A percentile compares a stretch with the other conserved stretches of the same genome.
phyloP scores from a whole-genome alignment of 2,329 filamentous ascomycete species.

The Colletotrichum cereale region DNA sequence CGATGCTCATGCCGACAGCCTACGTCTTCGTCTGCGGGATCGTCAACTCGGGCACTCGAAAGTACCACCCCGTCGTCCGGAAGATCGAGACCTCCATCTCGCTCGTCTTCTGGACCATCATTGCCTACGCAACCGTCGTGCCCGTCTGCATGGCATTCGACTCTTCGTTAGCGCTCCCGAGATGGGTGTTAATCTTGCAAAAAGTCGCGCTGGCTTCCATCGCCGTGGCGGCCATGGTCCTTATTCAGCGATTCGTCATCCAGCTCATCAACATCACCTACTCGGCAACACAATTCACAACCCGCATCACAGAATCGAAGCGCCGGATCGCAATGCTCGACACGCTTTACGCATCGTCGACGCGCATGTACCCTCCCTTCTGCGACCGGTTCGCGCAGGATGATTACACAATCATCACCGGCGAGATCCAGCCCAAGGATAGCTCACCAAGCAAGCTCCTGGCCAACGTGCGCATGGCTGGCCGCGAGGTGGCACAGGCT shows the following conservation, averaged over 20 bases:
- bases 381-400: conserved; percentile 27
- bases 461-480: conserved; percentile 20
- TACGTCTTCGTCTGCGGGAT: conserved; percentile 29
- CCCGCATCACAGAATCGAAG: conserved; percentile 20
- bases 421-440: conserved; percentile 8
- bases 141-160: conserved; percentile 22
- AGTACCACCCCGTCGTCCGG: conserved; percentile 28
- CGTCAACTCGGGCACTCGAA: conserved; percentile 25
- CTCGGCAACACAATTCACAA: conserved; percentile 23
- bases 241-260: conserved; percentile 24
- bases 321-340: conserved; percentile 18
- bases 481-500: conserved; percentile 16
- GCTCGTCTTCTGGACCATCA: conserved; percentile 27
- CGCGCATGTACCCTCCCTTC: conserved; percentile 14
- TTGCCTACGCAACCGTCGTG: conserved; percentile 19
- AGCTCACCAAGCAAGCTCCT: conserved; percentile 33
- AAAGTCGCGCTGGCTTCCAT: conserved; percentile 21
- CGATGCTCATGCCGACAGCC: conserved; percentile 20
- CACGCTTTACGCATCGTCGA: conserved; percentile 13
- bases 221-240: conserved; percentile 19
- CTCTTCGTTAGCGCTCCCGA: background rate
- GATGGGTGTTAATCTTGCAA: conserved; percentile 8
- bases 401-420: conserved; percentile 26
- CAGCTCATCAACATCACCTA: conserved; percentile 31
- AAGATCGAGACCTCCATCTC: conserved; percentile 26